These are phyloP conservation scores for Arthroderma sp. DNA, from an alignment of 2,329 filamentous ascomycete species.

Conservation along the genomic window DNA sequence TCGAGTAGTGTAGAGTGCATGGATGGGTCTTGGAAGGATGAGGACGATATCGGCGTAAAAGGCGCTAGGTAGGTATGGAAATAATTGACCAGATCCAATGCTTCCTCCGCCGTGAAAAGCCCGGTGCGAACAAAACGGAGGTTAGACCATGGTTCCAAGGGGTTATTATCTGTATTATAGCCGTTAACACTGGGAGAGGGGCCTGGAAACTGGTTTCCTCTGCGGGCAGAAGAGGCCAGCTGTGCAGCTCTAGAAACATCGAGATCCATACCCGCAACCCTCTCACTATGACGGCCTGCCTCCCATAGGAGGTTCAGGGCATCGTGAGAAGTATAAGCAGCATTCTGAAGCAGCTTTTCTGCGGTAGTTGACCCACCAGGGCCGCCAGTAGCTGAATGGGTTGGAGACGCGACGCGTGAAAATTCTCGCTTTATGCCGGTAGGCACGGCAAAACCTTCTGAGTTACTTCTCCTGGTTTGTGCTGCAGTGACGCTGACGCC, in stretches of 20 bases:
- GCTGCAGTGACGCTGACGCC: too few relatives aligned
- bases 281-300: constrained; percentile 13
- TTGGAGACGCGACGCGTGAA: too few relatives aligned
- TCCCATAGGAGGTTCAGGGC: constrained; percentile 12
- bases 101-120: constrained; percentile 80
- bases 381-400: neutral
- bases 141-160: constrained; percentile 63
- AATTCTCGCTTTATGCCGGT: neutral
- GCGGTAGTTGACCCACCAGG: constrained; percentile 10
- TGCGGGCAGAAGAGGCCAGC: neutral
- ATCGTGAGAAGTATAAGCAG: constrained; percentile 13
- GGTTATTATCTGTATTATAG: constrained; percentile 18
- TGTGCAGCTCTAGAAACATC: neutral
- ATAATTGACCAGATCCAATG: constrained; percentile 77
- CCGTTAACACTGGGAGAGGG: neutral
- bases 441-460: neutral
- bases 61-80: constrained; percentile 79
- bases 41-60: constrained; percentile 75
- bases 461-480: too few relatives aligned
- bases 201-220: neutral
- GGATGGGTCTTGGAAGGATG: constrained; percentile 62
- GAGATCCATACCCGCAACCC: constrained; percentile 4
- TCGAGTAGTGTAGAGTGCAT: constrained; percentile 63
- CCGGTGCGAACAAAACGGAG: constrained; percentile 81
- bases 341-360: constrained; percentile 11